These are phyloP conservation scores for Camellia oleifera DNA, from an alignment of 179 eudicot species.

Conservation along the genomic window DNA sequence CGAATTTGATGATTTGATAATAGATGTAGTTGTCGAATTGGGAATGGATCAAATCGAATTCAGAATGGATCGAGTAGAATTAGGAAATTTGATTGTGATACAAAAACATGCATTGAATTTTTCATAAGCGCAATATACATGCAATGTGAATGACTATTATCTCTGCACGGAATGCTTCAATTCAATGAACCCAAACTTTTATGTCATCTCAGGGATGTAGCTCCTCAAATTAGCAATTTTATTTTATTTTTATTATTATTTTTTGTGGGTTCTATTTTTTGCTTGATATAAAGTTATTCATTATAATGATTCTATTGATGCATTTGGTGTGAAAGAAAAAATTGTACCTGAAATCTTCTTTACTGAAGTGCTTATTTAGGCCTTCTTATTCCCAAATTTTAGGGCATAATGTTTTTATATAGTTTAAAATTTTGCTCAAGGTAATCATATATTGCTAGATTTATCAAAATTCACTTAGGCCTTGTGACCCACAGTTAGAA, in stretches of 20 bases:
- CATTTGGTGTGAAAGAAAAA: too few species aligned
- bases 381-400: too few species aligned
- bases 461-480: background rate
- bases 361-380: too few species aligned
- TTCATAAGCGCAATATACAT: background rate
- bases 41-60: background rate
- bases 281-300: too few species aligned
- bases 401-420: too few species aligned
- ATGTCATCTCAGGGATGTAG: background rate
- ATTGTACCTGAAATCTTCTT: too few species aligned
- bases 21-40: background rate
- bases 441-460: too few species aligned
- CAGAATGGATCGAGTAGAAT: background rate
- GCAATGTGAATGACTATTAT: background rate
- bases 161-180: background rate
- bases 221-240: background rate
- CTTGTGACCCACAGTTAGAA: conserved; percentile 3
- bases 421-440: too few species aligned
- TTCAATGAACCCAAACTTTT: background rate
- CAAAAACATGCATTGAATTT: background rate
- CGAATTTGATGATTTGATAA: background rate
- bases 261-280: background rate
- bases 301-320: too few species aligned
- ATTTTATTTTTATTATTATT: background rate
- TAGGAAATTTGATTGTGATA: background rate